A percentile compares a stretch with the other conserved stretches of the same genome.
Conservation (phyloP, 345 rosid species). For the Hypericum perforatum region DNA sequence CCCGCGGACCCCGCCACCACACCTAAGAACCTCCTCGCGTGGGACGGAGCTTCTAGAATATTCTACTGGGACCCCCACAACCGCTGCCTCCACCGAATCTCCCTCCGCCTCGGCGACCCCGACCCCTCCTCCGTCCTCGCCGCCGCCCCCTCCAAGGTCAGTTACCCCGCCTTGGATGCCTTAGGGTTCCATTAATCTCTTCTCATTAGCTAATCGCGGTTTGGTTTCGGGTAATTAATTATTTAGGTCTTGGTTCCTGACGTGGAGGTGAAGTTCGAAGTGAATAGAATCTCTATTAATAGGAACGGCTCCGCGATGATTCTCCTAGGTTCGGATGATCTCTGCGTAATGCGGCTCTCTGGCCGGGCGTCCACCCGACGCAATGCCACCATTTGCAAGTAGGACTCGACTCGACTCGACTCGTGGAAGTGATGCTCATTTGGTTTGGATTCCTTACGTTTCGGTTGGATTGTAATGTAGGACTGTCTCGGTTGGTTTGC, state of each 20-base stretch:
- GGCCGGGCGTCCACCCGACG: conserved; percentile 50
- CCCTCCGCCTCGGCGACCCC: conserved; percentile 81
- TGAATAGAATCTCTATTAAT: conserved; percentile 66
- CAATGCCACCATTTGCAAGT: conserved; percentile 70
- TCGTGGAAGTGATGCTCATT: background rate
- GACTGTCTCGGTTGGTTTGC: conserved; percentile 69
- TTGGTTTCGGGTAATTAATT: background rate
- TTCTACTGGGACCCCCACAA: conserved; percentile 60
- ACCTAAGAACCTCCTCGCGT: conserved; percentile 53
- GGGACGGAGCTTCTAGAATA: conserved; percentile 81
- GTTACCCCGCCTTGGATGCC: conserved; percentile 3
- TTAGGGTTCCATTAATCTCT: background rate
- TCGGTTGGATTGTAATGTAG: conserved; percentile 30
- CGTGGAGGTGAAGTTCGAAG: conserved; percentile 35
- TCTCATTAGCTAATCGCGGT: background rate
- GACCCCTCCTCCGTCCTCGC: conserved; percentile 68
- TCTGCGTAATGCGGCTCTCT: conserved; percentile 66
- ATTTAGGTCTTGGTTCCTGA: conserved; percentile 66
- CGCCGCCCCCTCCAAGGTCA: conserved; percentile 64
- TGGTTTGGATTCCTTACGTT: background rate
- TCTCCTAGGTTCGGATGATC: conserved; percentile 54
- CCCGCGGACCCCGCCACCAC: conserved; percentile 15
- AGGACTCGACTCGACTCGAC: too few species aligned
- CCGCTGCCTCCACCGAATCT: conserved; percentile 61
- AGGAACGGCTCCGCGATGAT: conserved; percentile 67